Evolutionary conservation across 805 yeast genomes (phyloP), one percentile per base, ranked within the genome.

Genomic region (Candida sphagnicola): DNA sequence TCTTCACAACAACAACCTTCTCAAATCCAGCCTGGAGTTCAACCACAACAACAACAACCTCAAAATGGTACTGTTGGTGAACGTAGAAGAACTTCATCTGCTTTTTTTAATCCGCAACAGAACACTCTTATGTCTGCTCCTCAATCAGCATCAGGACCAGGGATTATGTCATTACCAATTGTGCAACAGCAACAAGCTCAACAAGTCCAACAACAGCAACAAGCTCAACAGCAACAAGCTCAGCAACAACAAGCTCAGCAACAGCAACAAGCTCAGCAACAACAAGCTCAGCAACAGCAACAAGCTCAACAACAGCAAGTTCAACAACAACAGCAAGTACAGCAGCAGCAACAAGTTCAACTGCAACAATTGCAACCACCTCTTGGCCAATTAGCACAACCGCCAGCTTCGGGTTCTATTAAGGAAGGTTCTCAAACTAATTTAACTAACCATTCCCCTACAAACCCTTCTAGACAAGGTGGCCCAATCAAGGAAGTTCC

Each of bases 1-100:
- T 26, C 28, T 4, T 25, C 40, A 8, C 41, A 23, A 18, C 44
- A 34, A 13, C 42, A 42, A 13, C 18, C 8, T 4, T 17, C 42
- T 10, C 32, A 6, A 16, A 4, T 59, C 72, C 4, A 59, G 56
- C 34, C 43, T 13, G 28, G 34, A 24, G 13, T 8, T n/a, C 41
- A 19, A 14, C 11, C 18, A 13, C 38, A 19, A 14, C 44, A 17
- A 33, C 31, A 15, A 15, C 40, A 28, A 5, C 37, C 33, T 28
- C 38, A 33, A 12, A 31, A 18, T 16, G 25, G 25, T n/a, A 28
- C 37, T 18, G 14, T 43, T 24, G 29, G 37, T 31, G 65, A 72
- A 44, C 67, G 78, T 50, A 67, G 80, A 61, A 67, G 81, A 64
- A 72, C 75, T 33, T 65, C 75, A 8, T 72, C 79, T 24, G 73